Conservation (phyloP, 805 yeast species). For the Candida alai region DNA sequence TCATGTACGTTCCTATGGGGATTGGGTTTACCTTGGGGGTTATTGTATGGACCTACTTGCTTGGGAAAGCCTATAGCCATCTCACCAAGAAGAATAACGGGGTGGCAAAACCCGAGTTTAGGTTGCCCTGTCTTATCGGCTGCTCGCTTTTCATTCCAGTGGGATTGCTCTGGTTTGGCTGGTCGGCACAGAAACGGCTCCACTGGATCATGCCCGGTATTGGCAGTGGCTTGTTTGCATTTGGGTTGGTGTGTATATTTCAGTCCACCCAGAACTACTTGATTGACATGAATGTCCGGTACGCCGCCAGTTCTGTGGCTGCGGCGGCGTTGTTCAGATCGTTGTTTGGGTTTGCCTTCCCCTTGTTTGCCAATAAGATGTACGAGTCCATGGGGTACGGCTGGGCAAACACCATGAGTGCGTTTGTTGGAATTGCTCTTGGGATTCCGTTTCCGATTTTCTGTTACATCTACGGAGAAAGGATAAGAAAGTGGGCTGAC, state of each 20-base stretch:
- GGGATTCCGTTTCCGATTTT: constrained; percentile 38
- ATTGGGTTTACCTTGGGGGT: constrained; percentile 33
- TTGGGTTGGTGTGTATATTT: constrained; percentile 34
- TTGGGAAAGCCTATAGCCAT: constrained; percentile 22
- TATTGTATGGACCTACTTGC: constrained; percentile 24
- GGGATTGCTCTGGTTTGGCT: constrained; percentile 39
- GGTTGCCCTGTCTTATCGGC: constrained; percentile 34
- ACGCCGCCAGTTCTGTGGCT: constrained; percentile 37
- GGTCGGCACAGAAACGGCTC: constrained; percentile 33
- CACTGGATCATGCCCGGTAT: constrained; percentile 39
- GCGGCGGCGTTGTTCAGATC: constrained; percentile 41
- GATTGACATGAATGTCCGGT: constrained; percentile 35
- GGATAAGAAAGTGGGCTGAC: constrained; percentile 32
- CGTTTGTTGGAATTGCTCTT: constrained; percentile 27
- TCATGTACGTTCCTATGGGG: constrained; percentile 40
- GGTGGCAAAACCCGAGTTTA: constrained; percentile 33
- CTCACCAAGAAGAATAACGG: constrained; percentile 27
- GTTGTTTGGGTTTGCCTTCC: constrained; percentile 36
- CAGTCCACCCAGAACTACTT: constrained; percentile 35
- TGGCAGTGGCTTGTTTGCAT: constrained; percentile 35
- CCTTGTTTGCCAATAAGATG: constrained; percentile 35
- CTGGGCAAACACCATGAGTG: constrained; percentile 41
- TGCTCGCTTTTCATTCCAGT: constrained; percentile 31
- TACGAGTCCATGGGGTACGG: constrained; percentile 33
- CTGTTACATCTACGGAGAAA: constrained; percentile 34